Evolutionary conservation across 768 basidiomycete species (phyloP).

Genomic region (Phlebiopsis gigantea): DNA sequence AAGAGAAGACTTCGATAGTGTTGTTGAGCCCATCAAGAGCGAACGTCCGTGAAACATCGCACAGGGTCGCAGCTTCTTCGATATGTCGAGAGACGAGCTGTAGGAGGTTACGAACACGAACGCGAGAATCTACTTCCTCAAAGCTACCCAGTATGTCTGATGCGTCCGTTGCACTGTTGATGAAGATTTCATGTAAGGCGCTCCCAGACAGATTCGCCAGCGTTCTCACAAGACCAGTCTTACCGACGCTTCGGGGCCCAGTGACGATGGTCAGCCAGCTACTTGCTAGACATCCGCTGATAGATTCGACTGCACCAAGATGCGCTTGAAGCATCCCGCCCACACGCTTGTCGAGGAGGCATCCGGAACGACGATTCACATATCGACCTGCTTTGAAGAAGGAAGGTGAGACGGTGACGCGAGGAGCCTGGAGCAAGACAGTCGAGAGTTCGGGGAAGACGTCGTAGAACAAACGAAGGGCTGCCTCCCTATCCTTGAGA

Average conservation of each 20-base stretch:
- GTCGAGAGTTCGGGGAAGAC: slow-evolving; percentile 33
- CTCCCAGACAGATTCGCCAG: slow-evolving; percentile 71
- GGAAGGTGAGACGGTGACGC: slow-evolving; percentile 34
- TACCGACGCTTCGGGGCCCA: slow-evolving; percentile 70
- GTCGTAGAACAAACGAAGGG: slow-evolving; percentile 47
- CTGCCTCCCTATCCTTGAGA: slow-evolving; percentile 52
- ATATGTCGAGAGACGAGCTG: slow-evolving; percentile 31
- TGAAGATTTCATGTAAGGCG: slow-evolving; percentile 60
- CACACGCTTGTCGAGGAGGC: slow-evolving; percentile 32
- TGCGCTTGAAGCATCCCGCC: slow-evolving; percentile 57
- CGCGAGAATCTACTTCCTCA: slow-evolving; percentile 75
- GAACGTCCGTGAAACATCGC: slow-evolving; percentile 8
- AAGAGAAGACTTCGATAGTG: not conserved
- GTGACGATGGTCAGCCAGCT: slow-evolving; percentile 90
- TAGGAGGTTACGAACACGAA: slow-evolving; percentile 32
- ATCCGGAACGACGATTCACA: slow-evolving; percentile 29
- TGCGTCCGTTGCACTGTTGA: slow-evolving; percentile 88
- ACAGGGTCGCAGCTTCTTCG: slow-evolving; percentile 9
- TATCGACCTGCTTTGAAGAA: slow-evolving; percentile 67
- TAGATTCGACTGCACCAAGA: slow-evolving; percentile 62
- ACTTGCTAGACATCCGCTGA: slow-evolving; percentile 66
- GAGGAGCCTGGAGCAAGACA: slow-evolving; percentile 25
- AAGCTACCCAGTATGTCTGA: slow-evolving; percentile 94
- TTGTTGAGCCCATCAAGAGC: not conserved
- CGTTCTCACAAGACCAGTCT: slow-evolving; percentile 66